Percentiles rank a stretch among this genome's conserved stretches.
Conservation (phyloP, 495 filamentous ascomycete genomes). For the Tuber calosporum region DNA sequence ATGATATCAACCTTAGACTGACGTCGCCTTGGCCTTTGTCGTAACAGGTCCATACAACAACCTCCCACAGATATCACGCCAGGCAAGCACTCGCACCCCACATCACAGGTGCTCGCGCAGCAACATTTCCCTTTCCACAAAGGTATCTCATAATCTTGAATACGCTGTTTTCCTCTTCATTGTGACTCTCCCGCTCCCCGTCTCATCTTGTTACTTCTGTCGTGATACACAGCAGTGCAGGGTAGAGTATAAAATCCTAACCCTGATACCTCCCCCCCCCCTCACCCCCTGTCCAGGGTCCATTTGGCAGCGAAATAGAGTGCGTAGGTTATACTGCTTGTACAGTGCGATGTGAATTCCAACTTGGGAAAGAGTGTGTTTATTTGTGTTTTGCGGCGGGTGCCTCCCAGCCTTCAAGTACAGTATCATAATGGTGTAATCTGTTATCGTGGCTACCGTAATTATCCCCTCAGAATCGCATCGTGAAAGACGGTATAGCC, state of each 20-base stretch:
- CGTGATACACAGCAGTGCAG: background rate
- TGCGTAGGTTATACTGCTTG: background rate
- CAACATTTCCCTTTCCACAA: background rate
- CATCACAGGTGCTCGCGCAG: background rate
- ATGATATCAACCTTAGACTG: background rate
- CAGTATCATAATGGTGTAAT: background rate
- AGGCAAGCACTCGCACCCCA: background rate
- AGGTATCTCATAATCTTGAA: background rate
- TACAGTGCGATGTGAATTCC: background rate
- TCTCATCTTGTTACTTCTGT: background rate
- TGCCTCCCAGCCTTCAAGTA: background rate
- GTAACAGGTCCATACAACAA: background rate
- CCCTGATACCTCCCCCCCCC: background rate
- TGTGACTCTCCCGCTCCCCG: background rate
- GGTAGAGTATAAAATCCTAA: background rate
- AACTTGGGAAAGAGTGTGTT: background rate
- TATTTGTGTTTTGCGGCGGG: background rate
- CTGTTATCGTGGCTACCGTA: background rate
- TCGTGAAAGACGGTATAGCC: background rate
- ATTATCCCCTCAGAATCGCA: background rate
- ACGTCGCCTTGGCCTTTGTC: too few relatives aligned
- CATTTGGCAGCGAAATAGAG: background rate
- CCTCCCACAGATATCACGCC: background rate
- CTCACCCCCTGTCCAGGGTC: background rate
- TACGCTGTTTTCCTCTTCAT: background rate